A percentile compares a stretch with the other conserved stretches of the same genome.
Evolutionary conservation across 2,329 filamentous ascomycete species (phyloP).

Genomic region (Exophiala sp.): DNA sequence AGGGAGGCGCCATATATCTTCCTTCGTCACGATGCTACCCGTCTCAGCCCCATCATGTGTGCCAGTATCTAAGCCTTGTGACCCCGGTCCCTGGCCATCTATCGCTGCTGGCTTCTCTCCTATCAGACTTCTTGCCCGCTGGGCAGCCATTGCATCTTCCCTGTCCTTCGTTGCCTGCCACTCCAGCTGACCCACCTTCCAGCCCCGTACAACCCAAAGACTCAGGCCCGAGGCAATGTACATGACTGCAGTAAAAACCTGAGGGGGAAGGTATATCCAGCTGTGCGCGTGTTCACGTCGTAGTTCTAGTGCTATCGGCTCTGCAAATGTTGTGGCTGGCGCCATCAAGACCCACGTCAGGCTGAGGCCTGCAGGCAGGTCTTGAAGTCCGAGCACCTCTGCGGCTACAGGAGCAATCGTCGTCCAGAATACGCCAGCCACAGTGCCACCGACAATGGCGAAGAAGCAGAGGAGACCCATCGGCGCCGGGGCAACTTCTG

Average conservation of each 20-base stretch:
- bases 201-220: slow-evolving; percentile 40
- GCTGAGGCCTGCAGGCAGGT: slow-evolving; percentile 55
- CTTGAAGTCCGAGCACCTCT: slow-evolving; percentile 59
- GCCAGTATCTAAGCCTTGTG: too few relatives aligned
- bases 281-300: slow-evolving; percentile 36
- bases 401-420: slow-evolving; percentile 58
- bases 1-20: too few relatives aligned
- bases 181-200: slow-evolving; percentile 38
- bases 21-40: too few relatives aligned
- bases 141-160: slow-evolving; percentile 1
- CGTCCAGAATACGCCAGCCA: slow-evolving; percentile 60
- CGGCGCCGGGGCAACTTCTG: slow-evolving; percentile 47
- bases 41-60: too few relatives aligned
- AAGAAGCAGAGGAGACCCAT: slow-evolving; percentile 57
- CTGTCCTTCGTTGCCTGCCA: slow-evolving; percentile 5
- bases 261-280: slow-evolving; percentile 38
- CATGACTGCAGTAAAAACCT: slow-evolving; percentile 59
- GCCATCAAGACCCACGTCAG: slow-evolving; percentile 60
- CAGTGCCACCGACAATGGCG: slow-evolving; percentile 54
- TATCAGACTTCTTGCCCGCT: not conserved
- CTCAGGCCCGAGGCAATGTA: slow-evolving; percentile 55
- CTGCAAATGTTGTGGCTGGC: slow-evolving; percentile 46
- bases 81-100: too few relatives aligned
- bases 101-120: not conserved
- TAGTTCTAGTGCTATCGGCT: slow-evolving; percentile 60